phyloP scores from a whole-genome alignment of 2,329 filamentous ascomycete species.

The Xylaria polymorpha region DNA sequence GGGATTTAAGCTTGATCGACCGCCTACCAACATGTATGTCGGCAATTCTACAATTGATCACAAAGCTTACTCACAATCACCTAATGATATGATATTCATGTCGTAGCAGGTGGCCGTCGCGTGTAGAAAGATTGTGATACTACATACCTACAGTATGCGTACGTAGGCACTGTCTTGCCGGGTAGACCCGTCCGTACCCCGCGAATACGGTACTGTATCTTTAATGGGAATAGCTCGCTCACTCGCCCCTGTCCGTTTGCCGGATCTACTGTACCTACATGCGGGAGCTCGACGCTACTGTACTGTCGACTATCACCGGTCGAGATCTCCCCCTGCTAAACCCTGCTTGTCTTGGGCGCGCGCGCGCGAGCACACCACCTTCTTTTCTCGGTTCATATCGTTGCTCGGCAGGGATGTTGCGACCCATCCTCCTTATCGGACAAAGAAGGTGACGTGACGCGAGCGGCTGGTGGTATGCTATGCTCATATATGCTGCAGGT shows the following conservation, averaged over 20 bases:
- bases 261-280: conserved; percentile 11
- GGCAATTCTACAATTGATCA: not conserved
- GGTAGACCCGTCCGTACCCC: not conserved
- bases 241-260: not conserved
- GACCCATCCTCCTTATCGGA: conserved; percentile 22
- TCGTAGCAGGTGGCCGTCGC: not conserved
- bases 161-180: no score
- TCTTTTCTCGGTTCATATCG: conserved; percentile 32
- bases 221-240: not conserved
- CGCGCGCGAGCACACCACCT: conserved; percentile 14
- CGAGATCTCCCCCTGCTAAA: conserved; percentile 16
- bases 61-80: not conserved
- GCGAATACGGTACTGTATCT: not conserved
- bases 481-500: conserved; percentile 21
- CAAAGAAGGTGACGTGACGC: conserved; percentile 30
- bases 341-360: conserved; percentile 15
- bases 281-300: conserved; percentile 3
- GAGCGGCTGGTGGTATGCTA: conserved; percentile 7
- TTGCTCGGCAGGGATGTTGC: conserved; percentile 1
- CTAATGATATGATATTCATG: not conserved
- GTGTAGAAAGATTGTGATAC: not conserved
- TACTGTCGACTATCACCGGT: not conserved
- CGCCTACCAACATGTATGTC: no score
- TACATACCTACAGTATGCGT: not conserved
- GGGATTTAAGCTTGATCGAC: no score